Conservation (phyloP, 768 basidiomycete genomes). For the Neoboletus brunneissimus region DNA sequence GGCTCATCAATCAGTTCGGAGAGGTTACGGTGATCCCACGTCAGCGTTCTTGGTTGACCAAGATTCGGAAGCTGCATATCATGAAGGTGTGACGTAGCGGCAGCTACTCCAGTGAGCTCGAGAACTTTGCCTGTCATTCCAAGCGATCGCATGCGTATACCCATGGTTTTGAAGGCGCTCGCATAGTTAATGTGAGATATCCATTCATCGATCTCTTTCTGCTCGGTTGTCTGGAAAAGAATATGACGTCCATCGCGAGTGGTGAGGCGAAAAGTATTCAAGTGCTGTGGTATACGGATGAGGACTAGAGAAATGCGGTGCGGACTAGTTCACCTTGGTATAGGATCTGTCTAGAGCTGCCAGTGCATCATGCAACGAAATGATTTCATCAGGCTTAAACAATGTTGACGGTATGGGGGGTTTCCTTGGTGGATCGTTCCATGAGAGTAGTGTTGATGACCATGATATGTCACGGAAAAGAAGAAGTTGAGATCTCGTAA, state of each 20-base stretch:
- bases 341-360: constrained; percentile 81
- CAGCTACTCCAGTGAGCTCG: constrained; percentile 78
- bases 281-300: constrained; percentile 38
- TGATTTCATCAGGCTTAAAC: constrained; percentile 80
- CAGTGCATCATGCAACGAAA: constrained; percentile 73
- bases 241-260: constrained; percentile 77
- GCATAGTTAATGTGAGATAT: constrained; percentile 92
- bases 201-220: constrained; percentile 84
- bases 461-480: constrained; percentile 77
- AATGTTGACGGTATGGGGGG: constrained; percentile 39
- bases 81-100: constrained; percentile 79
- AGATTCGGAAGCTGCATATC: constrained; percentile 48
- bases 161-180: constrained; percentile 83
- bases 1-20: constrained; percentile 38
- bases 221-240: constrained; percentile 70
- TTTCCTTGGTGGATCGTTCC: constrained; percentile 38
- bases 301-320: neutral
- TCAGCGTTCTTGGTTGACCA: constrained; percentile 24
- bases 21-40: constrained; percentile 45
- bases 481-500: constrained; percentile 88
- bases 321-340: constrained; percentile 54
- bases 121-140: constrained; percentile 69
- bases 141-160: constrained; percentile 74
- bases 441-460: constrained; percentile 46
- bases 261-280: constrained; percentile 73